Evolutionary conservation across 1,284 basidiomycete species (phyloP), one percentile per base, ranked within the genome.

Genomic region (Malassezia dermatis): DNA sequence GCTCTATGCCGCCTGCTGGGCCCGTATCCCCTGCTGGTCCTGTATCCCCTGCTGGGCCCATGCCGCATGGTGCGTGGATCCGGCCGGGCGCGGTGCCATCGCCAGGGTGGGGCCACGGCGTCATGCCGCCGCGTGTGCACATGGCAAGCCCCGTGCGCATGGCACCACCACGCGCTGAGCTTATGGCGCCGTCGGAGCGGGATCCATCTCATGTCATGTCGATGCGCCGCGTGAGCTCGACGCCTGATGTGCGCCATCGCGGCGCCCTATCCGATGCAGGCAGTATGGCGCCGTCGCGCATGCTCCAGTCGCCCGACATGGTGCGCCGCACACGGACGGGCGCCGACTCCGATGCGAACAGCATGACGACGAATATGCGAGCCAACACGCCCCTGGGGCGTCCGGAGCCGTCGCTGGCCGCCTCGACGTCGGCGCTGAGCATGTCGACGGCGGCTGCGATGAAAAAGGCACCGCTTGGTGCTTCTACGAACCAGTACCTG

Each of bases 401-500:
- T 6, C 35, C 28, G 2, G 52, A 53, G 42, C 53, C 65, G 31
- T 62, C 62, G 11, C 41, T 60, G 24, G 64, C 62, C 24, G 61
- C 62, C 8, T 27, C 42, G 23, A 66, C 52, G 48, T 63, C 66
- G 26, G 56, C 59, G n/a, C 59, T 64, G 53, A 62, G 61, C 55
- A 37, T 58, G 12, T 47, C 58, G 37, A 56, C 66, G 42, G 62
- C 69, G 0, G 51, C 62, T 7, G 58, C 65, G 27, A 65, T 69
- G 8, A 61, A 64, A 17, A 62, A 63, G 26, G 66, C 71, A 1
- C 71, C 67, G 26, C 58, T 68, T 4, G 71, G 68, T 17, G 62
- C 69, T 6, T 60, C 69, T n/a, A 65, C 65, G 28, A 67, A 66
- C 53, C 62, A 62, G 37, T 64, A 64, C 46, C 56, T 71, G 31